Evolutionary conservation across 176 grass and related monocot species (phyloP).

Genomic region (Oryza brachyantha): DNA sequence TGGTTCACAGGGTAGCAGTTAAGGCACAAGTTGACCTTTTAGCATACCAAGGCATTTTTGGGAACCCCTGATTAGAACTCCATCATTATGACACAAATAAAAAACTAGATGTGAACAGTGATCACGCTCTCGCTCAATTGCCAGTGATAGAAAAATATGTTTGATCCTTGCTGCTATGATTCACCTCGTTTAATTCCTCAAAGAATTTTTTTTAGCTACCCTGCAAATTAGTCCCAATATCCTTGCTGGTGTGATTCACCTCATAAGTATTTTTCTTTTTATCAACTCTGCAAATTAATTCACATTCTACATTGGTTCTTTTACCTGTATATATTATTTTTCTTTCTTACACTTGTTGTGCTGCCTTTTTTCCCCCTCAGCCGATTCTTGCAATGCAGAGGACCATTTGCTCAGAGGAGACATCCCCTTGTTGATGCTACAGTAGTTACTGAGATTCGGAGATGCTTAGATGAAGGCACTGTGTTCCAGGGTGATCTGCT

Average conservation of each 20-base stretch:
- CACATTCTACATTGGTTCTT: not conserved
- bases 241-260: not conserved
- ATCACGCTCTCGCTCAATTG: not conserved
- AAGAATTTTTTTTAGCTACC: not conserved
- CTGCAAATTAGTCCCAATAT: not conserved
- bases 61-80: not conserved
- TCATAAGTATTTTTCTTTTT: not conserved
- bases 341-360: conserved; percentile 8
- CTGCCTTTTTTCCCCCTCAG: conserved; percentile 36
- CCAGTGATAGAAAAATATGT: not conserved
- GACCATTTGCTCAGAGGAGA: conserved; percentile 72
- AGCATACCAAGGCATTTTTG: not conserved
- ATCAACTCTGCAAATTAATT: not conserved
- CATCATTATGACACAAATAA: not conserved
- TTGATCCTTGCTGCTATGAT: not conserved
- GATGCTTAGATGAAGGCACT: conserved; percentile 64
- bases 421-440: conserved; percentile 85
- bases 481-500: conserved; percentile 86
- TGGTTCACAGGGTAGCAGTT: not conserved
- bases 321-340: not conserved
- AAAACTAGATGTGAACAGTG: not conserved
- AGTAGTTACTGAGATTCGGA: conserved; percentile 69
- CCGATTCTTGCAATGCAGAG: conserved; percentile 92
- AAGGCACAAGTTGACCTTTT: not conserved
- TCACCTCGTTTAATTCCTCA: not conserved